A percentile compares a stretch with the other conserved stretches of the same genome.
These are phyloP conservation scores for Aureobasidium leucospermi DNA, from an alignment of 2,329 filamentous ascomycete species.

Conservation along the genomic window DNA sequence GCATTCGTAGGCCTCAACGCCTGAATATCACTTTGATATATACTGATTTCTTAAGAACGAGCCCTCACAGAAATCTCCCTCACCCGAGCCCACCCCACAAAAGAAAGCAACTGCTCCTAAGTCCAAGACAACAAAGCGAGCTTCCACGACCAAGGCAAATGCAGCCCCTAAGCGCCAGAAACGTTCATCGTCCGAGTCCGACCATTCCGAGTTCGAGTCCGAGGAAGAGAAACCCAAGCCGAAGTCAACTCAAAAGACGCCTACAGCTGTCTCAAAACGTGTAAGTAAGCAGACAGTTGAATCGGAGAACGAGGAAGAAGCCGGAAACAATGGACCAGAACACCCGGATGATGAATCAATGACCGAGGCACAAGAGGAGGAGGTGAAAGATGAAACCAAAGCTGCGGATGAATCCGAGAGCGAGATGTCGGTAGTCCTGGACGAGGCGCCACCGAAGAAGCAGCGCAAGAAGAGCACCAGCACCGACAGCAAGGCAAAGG, in stretches of 20 bases:
- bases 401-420: slow-evolving; percentile 36
- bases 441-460: slow-evolving; percentile 61
- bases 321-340: slow-evolving; percentile 1
- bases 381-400: slow-evolving; percentile 1
- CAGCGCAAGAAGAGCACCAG: slow-evolving; percentile 33
- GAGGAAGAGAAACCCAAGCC: slow-evolving; percentile 10
- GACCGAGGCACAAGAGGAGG: slow-evolving; percentile 15
- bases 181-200: slow-evolving; percentile 9
- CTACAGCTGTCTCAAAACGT: not conserved
- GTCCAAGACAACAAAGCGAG: not conserved
- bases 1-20: slow-evolving; percentile 34
- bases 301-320: not conserved
- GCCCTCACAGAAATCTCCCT: slow-evolving; percentile 4
- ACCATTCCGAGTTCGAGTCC: slow-evolving; percentile 11
- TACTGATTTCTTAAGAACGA: not conserved
- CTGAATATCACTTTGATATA: not conserved
- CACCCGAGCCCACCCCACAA: not conserved
- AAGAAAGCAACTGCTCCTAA: not conserved
- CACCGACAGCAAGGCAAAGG: slow-evolving; percentile 25
- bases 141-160: not conserved
- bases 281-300: not conserved
- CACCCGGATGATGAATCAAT: slow-evolving; percentile 13
- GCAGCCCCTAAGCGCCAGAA: slow-evolving; percentile 9
- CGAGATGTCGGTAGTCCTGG: slow-evolving; percentile 69
- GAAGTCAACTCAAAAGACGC: not conserved